These are phyloP conservation scores for Trichophyton mentagrophytes DNA, from an alignment of 2,329 filamentous ascomycete species.

Conservation along the genomic window DNA sequence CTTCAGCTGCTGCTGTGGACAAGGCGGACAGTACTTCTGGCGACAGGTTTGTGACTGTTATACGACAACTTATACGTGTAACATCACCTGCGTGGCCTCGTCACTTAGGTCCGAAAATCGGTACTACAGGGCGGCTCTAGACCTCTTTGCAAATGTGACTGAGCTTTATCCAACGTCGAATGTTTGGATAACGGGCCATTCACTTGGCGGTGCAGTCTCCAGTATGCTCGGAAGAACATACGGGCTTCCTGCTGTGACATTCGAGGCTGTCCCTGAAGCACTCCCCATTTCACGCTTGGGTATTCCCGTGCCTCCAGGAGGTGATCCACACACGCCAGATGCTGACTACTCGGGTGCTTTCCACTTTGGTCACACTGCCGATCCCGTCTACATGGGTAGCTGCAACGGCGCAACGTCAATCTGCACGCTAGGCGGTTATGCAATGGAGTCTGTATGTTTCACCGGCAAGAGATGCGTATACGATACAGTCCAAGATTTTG, in stretches of 20 bases:
- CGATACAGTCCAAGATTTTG: slow-evolving; percentile 80
- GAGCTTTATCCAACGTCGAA: slow-evolving; percentile 72
- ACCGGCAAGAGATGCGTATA: slow-evolving; percentile 79
- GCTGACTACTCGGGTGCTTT: slow-evolving; percentile 61
- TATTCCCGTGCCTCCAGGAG: slow-evolving; percentile 69
- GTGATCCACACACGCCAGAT: slow-evolving; percentile 59
- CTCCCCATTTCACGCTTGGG: slow-evolving; percentile 73
- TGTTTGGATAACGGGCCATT: slow-evolving; percentile 86
- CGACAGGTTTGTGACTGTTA: slow-evolving; percentile 89
- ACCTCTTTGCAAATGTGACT: slow-evolving; percentile 87
- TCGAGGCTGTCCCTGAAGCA: slow-evolving; percentile 85
- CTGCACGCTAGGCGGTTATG: slow-evolving; percentile 85
- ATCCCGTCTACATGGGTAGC: slow-evolving; percentile 85
- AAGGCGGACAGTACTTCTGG: slow-evolving; percentile 83
- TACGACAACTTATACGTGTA: slow-evolving; percentile 74
- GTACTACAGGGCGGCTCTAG: slow-evolving; percentile 79
- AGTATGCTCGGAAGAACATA: slow-evolving; percentile 86
- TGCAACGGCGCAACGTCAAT: slow-evolving; percentile 83
- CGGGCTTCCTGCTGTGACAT: slow-evolving; percentile 79
- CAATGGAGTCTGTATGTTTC: slow-evolving; percentile 86
- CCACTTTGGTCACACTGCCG: slow-evolving; percentile 91
- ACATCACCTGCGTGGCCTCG: slow-evolving; percentile 72
- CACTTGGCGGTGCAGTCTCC: slow-evolving; percentile 76
- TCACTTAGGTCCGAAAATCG: slow-evolving; percentile 69
- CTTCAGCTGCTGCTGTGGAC: slow-evolving; percentile 93